Conservation (phyloP, 148 eudicot species). For the Nepenthes mirabilis region DNA sequence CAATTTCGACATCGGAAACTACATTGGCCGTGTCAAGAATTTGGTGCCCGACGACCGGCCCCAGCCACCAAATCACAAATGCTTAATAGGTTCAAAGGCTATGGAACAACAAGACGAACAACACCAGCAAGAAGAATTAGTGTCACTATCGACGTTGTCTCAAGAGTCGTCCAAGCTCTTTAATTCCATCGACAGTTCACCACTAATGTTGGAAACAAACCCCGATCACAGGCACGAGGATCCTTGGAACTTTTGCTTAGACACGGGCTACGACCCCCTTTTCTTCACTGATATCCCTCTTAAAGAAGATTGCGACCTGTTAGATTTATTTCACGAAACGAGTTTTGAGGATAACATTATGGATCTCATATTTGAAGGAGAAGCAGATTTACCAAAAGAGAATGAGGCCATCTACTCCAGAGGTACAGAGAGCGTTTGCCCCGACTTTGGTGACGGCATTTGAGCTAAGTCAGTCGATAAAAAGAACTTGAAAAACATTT, state of each 20-base stretch:
- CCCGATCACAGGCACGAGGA: conserved; percentile 28
- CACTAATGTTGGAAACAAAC: conserved; percentile 20
- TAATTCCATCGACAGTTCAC: conserved; percentile 9
- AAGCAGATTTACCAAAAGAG: conserved; percentile 3
- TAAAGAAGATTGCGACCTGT: conserved; percentile 23
- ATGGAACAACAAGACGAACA: conserved; percentile 9
- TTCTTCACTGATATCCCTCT: conserved; percentile 40
- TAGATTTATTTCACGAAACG: conserved; percentile 37
- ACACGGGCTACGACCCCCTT: conserved; percentile 24
- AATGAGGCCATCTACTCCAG: too few species aligned
- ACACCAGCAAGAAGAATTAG: conserved; percentile 7
- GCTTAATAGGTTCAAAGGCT: not conserved
- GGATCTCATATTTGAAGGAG: conserved; percentile 50
- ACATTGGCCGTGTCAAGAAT: conserved; percentile 43
- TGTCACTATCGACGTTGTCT: conserved; percentile 12
- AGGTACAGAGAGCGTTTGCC: too few species aligned
- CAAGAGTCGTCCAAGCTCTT: conserved; percentile 15
- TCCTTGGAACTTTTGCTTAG: conserved; percentile 70
- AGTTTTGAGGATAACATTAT: conserved; percentile 47
- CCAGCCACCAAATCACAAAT: conserved; percentile 6
- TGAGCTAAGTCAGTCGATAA: too few species aligned
- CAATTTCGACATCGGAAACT: conserved; percentile 73
- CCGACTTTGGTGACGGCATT: too few species aligned
- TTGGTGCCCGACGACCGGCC: conserved; percentile 7
- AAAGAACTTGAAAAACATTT: too few species aligned